A percentile compares a stretch with the other conserved stretches of the same genome.
Conservation (phyloP, 2,329 filamentous ascomycete genomes). For the Chaetothyriales sp. region DNA sequence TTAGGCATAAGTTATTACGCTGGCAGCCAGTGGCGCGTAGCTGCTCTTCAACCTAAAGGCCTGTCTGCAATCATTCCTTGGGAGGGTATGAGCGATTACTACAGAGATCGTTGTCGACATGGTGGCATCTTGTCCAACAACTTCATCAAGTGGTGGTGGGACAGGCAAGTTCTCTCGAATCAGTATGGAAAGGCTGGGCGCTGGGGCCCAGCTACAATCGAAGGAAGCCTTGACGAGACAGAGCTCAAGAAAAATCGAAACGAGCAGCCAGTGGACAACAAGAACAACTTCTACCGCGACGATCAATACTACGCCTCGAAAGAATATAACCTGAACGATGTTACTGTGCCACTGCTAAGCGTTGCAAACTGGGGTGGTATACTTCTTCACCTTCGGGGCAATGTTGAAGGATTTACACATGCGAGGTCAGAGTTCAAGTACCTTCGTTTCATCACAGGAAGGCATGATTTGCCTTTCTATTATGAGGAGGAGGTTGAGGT, state of each 20-base stretch:
- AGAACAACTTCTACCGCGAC: constrained; percentile 43
- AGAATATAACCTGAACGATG: constrained; percentile 51
- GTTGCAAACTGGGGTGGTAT: constrained; percentile 62
- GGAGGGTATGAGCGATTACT: constrained; percentile 45
- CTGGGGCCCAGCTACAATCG: constrained; percentile 36
- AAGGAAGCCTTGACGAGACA: constrained; percentile 25
- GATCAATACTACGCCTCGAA: constrained; percentile 50
- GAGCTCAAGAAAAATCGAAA: constrained; percentile 25
- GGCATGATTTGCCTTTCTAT: constrained; percentile 61
- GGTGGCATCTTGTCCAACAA: constrained; percentile 47
- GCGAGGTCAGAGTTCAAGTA: constrained; percentile 56
- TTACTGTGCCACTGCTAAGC: constrained; percentile 51
- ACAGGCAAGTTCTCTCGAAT: constrained; percentile 41
- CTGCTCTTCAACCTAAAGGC: constrained; percentile 38
- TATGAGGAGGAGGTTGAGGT: constrained; percentile 55
- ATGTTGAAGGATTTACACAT: constrained; percentile 47
- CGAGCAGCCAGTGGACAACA: constrained; percentile 33
- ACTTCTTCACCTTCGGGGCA: constrained; percentile 52
- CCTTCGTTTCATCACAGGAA: constrained; percentile 53
- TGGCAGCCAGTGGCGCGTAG: constrained; percentile 42
- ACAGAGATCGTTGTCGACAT: constrained; percentile 45
- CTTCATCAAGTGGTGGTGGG: constrained; percentile 44
- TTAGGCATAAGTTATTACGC: constrained; percentile 41
- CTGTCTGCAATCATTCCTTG: constrained; percentile 40
- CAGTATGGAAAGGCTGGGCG: constrained; percentile 49